Conservation (phyloP, 2,329 filamentous ascomycete species). For the Colletotrichum endophyticum region DNA sequence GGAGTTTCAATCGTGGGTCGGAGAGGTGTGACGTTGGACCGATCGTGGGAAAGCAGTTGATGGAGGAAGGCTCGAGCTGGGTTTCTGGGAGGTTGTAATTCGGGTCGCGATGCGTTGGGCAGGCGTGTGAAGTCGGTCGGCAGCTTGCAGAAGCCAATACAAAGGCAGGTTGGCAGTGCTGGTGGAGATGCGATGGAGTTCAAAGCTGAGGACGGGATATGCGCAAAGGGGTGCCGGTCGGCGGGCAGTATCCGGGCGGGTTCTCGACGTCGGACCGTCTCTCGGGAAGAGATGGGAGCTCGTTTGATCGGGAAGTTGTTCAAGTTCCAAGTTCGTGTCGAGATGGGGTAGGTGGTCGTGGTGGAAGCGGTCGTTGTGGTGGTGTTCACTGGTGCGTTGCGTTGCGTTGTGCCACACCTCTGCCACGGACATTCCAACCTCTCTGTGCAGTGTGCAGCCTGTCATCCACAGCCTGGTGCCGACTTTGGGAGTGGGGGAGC, state of each 20-base stretch:
- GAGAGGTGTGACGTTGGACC: background rate
- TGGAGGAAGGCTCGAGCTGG: background rate
- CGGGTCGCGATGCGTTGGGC: background rate
- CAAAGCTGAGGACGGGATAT: background rate
- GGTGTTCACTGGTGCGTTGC: background rate
- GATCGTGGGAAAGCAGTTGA: background rate
- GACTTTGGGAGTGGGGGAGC: background rate
- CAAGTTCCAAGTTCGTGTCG: background rate
- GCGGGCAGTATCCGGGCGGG: background rate
- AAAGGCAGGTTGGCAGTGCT: background rate
- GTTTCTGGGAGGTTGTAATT: background rate
- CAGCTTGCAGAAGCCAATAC: slow-evolving; percentile 6
- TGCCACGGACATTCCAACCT: background rate
- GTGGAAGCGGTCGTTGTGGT: background rate
- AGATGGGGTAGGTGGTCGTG: background rate
- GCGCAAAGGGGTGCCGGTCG: background rate
- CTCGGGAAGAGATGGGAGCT: background rate
- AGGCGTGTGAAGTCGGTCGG: background rate
- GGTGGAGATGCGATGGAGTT: slow-evolving; percentile 16
- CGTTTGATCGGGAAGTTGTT: background rate
- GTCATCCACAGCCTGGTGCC: background rate
- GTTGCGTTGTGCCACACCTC: background rate
- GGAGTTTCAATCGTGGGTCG: background rate
- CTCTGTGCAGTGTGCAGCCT: background rate
- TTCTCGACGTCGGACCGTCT: background rate